Conservation (phyloP, 306 rosid genomes). For the Trichosanthes cucumerina region DNA sequence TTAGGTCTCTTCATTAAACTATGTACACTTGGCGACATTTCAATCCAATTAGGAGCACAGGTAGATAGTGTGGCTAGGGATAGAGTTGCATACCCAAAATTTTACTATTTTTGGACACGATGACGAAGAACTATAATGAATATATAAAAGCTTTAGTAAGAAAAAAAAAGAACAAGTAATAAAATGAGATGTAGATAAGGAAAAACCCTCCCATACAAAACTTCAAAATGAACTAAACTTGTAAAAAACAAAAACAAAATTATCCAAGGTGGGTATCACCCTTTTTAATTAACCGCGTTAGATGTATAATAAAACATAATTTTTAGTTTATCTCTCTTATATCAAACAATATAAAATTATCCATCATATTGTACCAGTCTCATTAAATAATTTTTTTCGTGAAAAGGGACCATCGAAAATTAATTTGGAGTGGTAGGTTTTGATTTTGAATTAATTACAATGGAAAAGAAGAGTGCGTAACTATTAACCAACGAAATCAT, state of each 20-base stretch:
- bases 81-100: neutral
- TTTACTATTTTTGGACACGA: neutral
- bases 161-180: neutral
- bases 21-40: neutral
- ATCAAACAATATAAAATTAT: too few species aligned
- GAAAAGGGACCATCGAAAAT: too few species aligned
- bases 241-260: too few species aligned
- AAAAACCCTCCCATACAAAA: too few species aligned
- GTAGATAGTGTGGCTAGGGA: neutral
- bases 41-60: neutral
- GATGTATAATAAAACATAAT: too few species aligned
- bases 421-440: neutral
- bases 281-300: too few species aligned
- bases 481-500: neutral
- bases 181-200: too few species aligned
- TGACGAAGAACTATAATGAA: neutral
- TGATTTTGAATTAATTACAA: neutral
- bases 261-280: too few species aligned
- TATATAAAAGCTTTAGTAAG: neutral
- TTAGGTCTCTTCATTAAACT: too few species aligned
- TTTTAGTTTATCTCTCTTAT: too few species aligned
- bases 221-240: neutral
- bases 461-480: neutral
- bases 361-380: too few species aligned
- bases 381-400: too few species aligned